Evolutionary conservation across 1,284 basidiomycete genomes (phyloP).

Genomic region (Neolentinus lepideus): DNA sequence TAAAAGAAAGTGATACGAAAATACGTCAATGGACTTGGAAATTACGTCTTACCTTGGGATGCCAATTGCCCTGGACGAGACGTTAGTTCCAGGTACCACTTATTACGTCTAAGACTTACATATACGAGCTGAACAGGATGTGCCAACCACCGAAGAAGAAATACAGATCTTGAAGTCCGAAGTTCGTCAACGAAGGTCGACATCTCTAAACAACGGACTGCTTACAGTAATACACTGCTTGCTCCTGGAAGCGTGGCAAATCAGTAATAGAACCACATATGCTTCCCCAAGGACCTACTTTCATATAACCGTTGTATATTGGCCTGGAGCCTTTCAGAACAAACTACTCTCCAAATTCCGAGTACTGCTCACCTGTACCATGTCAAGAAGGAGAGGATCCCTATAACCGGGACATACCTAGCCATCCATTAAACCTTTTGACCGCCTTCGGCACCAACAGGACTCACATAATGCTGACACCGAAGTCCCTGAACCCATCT

Average conservation of each 20-base stretch:
- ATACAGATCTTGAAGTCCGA: constrained; percentile 70
- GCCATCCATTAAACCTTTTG: constrained; percentile 4
- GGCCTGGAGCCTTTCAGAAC: constrained; percentile 46
- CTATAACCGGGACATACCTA: constrained; percentile 83
- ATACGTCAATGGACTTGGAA: constrained; percentile 3
- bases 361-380: constrained; percentile 72
- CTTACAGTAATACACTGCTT: constrained; percentile 80
- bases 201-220: constrained; percentile 1
- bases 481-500: constrained; percentile 78
- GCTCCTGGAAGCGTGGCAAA: constrained; percentile 45
- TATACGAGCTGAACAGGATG: constrained; percentile 83
- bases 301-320: constrained; percentile 96
- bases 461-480: constrained; percentile 71
- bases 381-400: constrained; percentile 76
- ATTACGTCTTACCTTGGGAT: constrained; percentile 55
- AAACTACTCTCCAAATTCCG: too few species aligned
- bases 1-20: constrained; percentile 24
- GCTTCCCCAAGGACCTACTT: constrained; percentile 42
- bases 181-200: constrained; percentile 19
- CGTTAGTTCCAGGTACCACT: constrained; percentile 16
- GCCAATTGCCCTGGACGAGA: constrained; percentile 70
- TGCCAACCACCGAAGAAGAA: constrained; percentile 96
- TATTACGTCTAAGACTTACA: constrained; percentile 39
- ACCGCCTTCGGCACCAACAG: constrained; percentile 8
- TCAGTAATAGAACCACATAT: background rate